phyloP scores from a whole-genome alignment of 2,329 filamentous ascomycete species.

The Aureobasidium sp. region DNA sequence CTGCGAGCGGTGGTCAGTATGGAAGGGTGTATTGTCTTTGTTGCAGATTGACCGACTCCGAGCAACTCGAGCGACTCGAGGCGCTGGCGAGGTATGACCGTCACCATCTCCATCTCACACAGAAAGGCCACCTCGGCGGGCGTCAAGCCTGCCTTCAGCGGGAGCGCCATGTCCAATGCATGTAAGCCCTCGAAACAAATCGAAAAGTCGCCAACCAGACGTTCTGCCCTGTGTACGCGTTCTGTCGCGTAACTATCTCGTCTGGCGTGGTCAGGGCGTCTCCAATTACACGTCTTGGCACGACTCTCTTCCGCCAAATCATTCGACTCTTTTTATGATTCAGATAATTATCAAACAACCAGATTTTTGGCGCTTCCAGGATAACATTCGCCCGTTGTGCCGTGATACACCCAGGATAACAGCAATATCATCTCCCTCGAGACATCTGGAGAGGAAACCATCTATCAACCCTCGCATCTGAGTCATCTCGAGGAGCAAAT shows the following conservation, averaged over 20 bases:
- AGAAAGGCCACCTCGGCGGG: conserved; percentile 88
- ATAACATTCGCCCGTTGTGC: too few relatives aligned
- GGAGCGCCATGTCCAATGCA: conserved; percentile 48
- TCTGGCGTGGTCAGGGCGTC: neutral
- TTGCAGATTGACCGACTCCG: conserved; percentile 55
- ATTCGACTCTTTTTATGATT: conserved; percentile 7
- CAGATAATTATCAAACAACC: neutral
- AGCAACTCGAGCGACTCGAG: conserved; percentile 81
- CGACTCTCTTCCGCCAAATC: neutral
- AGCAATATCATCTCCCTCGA: too few relatives aligned
- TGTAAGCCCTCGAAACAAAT: conserved; percentile 1
- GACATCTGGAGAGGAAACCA: neutral
- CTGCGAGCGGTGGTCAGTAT: conserved; percentile 41
- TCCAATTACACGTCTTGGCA: conserved; percentile 5
- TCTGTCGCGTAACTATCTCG: neutral
- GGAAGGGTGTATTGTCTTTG: too few relatives aligned
- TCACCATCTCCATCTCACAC: conserved; percentile 96
- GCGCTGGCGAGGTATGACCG: conserved; percentile 81
- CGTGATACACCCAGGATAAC: too few relatives aligned
- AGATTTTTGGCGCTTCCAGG: neutral
- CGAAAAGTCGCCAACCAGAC: neutral
- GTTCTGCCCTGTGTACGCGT: too few relatives aligned
- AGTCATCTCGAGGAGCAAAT: conserved; percentile 7
- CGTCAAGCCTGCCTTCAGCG: conserved; percentile 60
- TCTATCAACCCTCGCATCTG: neutral